Conservation (phyloP, 2,329 filamentous ascomycete genomes). For the Ophiostoma tasmaniense region DNA sequence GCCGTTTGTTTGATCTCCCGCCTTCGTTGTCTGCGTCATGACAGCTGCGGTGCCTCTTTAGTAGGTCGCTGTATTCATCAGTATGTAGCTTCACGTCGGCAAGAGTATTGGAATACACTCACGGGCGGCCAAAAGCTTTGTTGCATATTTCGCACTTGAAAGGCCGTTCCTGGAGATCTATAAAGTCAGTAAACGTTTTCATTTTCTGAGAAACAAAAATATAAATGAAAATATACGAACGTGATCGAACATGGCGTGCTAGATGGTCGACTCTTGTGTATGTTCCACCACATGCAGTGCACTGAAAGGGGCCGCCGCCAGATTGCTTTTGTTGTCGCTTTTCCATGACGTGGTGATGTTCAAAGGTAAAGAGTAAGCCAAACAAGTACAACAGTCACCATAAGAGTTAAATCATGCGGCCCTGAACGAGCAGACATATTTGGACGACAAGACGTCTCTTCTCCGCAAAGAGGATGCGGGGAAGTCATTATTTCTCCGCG, state of each 20-base stretch:
- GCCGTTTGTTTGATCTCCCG: neutral
- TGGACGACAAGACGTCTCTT: neutral
- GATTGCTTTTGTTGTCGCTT: constrained; percentile 1
- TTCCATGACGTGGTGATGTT: neutral
- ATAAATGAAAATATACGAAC: constrained; percentile 6
- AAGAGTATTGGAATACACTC: neutral
- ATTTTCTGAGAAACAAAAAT: neutral
- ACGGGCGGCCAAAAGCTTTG: constrained; percentile 18
- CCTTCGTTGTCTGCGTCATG: constrained; percentile 12
- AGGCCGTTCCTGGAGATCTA: constrained; percentile 18
- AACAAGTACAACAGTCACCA: neutral
- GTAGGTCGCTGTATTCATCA: constrained; percentile 15
- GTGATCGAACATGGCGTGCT: constrained; percentile 18
- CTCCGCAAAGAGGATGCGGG: neutral
- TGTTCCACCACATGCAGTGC: constrained; percentile 15
- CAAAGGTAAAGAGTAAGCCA: neutral
- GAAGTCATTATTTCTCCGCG: neutral
- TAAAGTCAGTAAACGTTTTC: neutral
- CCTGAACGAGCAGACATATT: neutral
- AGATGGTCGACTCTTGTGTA: constrained; percentile 19
- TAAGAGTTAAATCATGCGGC: neutral
- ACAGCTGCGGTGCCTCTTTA: constrained; percentile 15
- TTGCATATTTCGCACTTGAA: constrained; percentile 17
- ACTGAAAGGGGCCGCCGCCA: constrained; percentile 17
- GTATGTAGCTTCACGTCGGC: too few relatives aligned